These are phyloP conservation scores for Rickenella mellea DNA, from an alignment of 768 basidiomycete genomes.

Conservation along the genomic window DNA sequence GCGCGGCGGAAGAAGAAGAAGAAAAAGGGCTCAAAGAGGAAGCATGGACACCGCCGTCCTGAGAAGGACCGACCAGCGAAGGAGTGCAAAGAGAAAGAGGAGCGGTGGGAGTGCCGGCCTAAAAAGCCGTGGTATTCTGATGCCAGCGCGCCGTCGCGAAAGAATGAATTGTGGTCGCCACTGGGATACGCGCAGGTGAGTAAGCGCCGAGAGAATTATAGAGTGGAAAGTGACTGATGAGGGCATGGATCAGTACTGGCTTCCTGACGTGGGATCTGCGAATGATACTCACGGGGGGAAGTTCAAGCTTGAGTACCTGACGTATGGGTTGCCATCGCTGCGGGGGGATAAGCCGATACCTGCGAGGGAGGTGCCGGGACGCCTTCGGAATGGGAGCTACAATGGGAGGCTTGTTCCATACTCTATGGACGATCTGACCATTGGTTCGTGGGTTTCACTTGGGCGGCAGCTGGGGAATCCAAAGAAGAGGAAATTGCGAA, in stretches of 20 bases:
- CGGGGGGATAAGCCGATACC: slow-evolving; percentile 48
- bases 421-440: slow-evolving; percentile 66
- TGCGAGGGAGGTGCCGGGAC: slow-evolving; percentile 39
- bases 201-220: slow-evolving; percentile 4
- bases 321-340: slow-evolving; percentile 38
- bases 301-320: slow-evolving; percentile 75
- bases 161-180: slow-evolving; percentile 60
- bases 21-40: slow-evolving; percentile 26
- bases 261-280: slow-evolving; percentile 45
- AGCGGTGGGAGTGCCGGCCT: slow-evolving; percentile 58
- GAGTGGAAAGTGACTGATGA: slow-evolving; percentile 3
- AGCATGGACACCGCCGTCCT: slow-evolving; percentile 41
- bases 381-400: slow-evolving; percentile 28
- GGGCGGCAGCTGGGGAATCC: slow-evolving; percentile 50
- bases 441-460: slow-evolving; percentile 61
- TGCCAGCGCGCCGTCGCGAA: slow-evolving; percentile 58
- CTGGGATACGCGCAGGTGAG: slow-evolving; percentile 81
- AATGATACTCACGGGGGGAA: slow-evolving; percentile 41
- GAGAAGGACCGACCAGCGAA: slow-evolving; percentile 31
- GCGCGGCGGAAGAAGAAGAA: slow-evolving; percentile 13
- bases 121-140: slow-evolving; percentile 53
- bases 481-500: slow-evolving; percentile 45
- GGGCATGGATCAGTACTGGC: slow-evolving; percentile 42
- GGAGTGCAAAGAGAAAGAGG: slow-evolving; percentile 42
- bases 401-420: slow-evolving; percentile 57